Percentiles rank a stretch among this genome's conserved stretches.
Conservation (phyloP, 768 basidiomycete species). For the Tylopilus felleus region DNA sequence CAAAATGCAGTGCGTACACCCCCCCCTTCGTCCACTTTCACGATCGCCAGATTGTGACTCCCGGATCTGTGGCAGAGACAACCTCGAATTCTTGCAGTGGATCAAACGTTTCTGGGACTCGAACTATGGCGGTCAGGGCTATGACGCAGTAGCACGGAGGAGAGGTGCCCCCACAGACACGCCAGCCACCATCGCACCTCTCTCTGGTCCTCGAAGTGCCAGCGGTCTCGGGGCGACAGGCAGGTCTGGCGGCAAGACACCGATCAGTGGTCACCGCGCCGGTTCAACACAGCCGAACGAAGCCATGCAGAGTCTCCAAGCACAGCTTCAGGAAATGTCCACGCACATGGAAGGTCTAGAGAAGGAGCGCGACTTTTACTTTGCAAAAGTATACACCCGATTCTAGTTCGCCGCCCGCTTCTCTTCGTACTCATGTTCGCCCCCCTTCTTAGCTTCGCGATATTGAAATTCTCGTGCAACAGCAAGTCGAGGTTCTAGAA, state of each 20-base stretch:
- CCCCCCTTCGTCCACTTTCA: neutral
- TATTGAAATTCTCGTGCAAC: slow-evolving; percentile 92
- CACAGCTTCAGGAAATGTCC: slow-evolving; percentile 79
- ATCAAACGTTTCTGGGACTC: slow-evolving; percentile 93
- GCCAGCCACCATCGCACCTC: slow-evolving; percentile 75
- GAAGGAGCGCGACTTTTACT: slow-evolving; percentile 98
- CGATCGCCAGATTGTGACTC: slow-evolving; percentile 16
- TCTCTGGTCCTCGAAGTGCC: slow-evolving; percentile 41
- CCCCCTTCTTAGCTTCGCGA: slow-evolving; percentile 70
- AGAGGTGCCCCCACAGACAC: slow-evolving; percentile 74
- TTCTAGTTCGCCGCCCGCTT: slow-evolving; percentile 3
- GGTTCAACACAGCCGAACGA: slow-evolving; percentile 67
- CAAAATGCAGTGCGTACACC: slow-evolving; percentile 89
- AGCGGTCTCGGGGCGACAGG: slow-evolving; percentile 36
- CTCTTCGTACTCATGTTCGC: neutral
- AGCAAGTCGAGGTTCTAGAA: slow-evolving; percentile 64
- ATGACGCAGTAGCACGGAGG: slow-evolving; percentile 81
- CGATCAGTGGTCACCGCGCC: slow-evolving; percentile 63
- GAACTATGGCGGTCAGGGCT: slow-evolving; percentile 83
- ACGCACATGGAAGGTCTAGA: slow-evolving; percentile 85
- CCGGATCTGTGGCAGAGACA: slow-evolving; percentile 58
- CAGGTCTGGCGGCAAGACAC: slow-evolving; percentile 69
- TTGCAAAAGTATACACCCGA: slow-evolving; percentile 71
- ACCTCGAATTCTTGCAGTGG: slow-evolving; percentile 99
- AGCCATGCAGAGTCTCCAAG: slow-evolving; percentile 62